Base-by-base conservation (phyloP, 129 eudicot species). In the Escallonia rubra region DNA sequence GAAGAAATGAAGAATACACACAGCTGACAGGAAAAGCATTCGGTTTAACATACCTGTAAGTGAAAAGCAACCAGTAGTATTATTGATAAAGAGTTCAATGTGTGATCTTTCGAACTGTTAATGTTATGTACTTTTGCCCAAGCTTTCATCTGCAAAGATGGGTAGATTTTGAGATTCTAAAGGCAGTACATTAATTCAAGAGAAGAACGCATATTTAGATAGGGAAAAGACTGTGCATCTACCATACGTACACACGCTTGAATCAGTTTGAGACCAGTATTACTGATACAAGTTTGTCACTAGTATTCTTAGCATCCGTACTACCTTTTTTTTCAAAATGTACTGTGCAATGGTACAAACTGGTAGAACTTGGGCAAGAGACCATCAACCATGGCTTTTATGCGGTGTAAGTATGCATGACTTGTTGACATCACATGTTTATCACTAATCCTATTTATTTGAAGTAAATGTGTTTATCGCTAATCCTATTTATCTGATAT, bases 111-210 rank as follows among this genome's bases (percentile, higher is more conserved):
- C 58, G 98, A 80, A 62, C 92, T 89, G 75, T 93, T 93, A 61
- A 89, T 89, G 55, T 79, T 72, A 56, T 89, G 85, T 40, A 91
- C 96, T 68, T 84, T 93, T 59, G 96, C 98, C 96, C 98, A 93
- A 23, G 78, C 79, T 79, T 89, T 89, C 86, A 86, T 80, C 98
- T 93, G 88, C 86, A 81, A 41, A 50, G 69, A 47, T 45, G 16
- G 41, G 61, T 65, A 47, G 63, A 67, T 56, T 46, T 40, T 68
- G 48, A 69, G 61, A 55, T 64, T 38, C 66, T 8, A 50, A 39
- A 72, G 34, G 3, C 8, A 5, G n/a, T 38, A 63, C 2, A 6
- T 8, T 6, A 11, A 72, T 41, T 39, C 40, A 72, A 44, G 73
- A 47, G 47, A 64, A 44, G 39, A 44, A 63, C 23, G 6, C 13